phyloP scores from a whole-genome alignment of 2,329 filamentous ascomycete species.

The Colletotrichum magnum region DNA sequence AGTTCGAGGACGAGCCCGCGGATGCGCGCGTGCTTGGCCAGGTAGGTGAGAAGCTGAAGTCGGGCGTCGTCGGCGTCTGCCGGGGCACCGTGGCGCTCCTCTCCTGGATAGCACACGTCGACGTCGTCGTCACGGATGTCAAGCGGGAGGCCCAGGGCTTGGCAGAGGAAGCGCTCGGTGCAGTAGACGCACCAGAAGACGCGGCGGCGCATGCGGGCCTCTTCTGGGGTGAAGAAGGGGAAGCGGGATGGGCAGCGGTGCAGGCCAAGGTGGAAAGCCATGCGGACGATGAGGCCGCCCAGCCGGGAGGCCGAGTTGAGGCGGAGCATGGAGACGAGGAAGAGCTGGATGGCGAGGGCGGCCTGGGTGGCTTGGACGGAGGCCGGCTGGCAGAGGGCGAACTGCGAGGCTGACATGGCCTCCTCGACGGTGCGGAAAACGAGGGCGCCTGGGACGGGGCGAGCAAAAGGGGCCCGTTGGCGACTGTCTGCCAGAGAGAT shows the following conservation, averaged over 20 bases:
- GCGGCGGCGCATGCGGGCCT: conserved; percentile 63
- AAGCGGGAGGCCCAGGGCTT: conserved; percentile 68
- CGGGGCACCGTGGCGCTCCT: conserved; percentile 58
- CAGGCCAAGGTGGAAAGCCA: conserved; percentile 70
- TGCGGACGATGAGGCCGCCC: conserved; percentile 67
- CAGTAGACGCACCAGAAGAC: conserved; percentile 72
- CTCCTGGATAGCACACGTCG: conserved; percentile 68
- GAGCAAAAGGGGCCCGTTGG: conserved; percentile 50
- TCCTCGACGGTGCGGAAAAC: conserved; percentile 65
- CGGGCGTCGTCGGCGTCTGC: conserved; percentile 44
- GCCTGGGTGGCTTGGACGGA: conserved; percentile 64
- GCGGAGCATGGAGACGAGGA: conserved; percentile 68
- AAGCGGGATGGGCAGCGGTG: conserved; percentile 70
- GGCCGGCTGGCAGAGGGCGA: conserved; percentile 61
- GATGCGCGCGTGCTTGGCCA: conserved; percentile 64
- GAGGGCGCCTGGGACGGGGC: conserved; percentile 56
- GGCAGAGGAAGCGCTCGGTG: conserved; percentile 68
- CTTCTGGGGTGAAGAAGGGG: conserved; percentile 61
- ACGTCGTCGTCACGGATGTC: conserved; percentile 70
- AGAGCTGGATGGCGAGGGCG: conserved; percentile 66
- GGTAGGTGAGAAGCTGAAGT: conserved; percentile 54
- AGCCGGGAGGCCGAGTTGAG: conserved; percentile 70
- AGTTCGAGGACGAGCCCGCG: conserved; percentile 66
- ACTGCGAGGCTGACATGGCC: conserved; percentile 63
- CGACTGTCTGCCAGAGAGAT: conserved; percentile 68